phyloP scores from a whole-genome alignment of 768 basidiomycete species.

The Amanita pseudoporphyria region DNA sequence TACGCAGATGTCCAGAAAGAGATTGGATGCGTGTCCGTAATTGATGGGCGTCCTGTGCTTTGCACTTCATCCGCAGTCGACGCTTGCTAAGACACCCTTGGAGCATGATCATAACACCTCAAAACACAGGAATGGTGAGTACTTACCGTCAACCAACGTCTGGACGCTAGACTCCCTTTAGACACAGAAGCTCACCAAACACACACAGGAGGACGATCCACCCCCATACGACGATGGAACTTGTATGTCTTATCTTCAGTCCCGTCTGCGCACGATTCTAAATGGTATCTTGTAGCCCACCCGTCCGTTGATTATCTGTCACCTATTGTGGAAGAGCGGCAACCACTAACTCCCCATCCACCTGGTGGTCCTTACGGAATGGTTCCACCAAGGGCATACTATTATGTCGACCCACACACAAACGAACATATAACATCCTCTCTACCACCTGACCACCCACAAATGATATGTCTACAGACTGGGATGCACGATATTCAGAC shows the following conservation, averaged over 20 bases:
- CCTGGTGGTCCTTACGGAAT: slow-evolving; percentile 26
- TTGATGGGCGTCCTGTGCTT: not conserved
- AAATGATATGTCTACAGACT: slow-evolving; percentile 78
- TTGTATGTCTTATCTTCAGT: not conserved
- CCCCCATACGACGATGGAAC: not conserved
- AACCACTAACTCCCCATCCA: slow-evolving; percentile 5
- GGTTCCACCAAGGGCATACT: slow-evolving; percentile 43
- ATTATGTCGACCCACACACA: slow-evolving; percentile 57
- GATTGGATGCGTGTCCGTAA: not conserved
- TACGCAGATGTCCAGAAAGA: not conserved
- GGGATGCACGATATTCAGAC: slow-evolving; percentile 58
- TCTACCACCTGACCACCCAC: slow-evolving; percentile 68
- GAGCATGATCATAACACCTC: not conserved
- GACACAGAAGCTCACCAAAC: not conserved
- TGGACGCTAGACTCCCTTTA: not conserved
- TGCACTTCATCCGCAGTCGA: not conserved
- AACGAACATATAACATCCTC: slow-evolving; percentile 50
- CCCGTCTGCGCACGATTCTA: not conserved
- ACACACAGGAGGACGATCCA: not conserved
- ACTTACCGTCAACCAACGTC: not conserved
- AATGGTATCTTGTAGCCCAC: not conserved
- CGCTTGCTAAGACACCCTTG: too few relatives aligned
- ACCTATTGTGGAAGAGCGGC: not conserved
- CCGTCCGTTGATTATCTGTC: not conserved
- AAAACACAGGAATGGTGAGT: not conserved